Conservation (phyloP, 1,284 basidiomycete species). For the Caloboletus firmus region DNA sequence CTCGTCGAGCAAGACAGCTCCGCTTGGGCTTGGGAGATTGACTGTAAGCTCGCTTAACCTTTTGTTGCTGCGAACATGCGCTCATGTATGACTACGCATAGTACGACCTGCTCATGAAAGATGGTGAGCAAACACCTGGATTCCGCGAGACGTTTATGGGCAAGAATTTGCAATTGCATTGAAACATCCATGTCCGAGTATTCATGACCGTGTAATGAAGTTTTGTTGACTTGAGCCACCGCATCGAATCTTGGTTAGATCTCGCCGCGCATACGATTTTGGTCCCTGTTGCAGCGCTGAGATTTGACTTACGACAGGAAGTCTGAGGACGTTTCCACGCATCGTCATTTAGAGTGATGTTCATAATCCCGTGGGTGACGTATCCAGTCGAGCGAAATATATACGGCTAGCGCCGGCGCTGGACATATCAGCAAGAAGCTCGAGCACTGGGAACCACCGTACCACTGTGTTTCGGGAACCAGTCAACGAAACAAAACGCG, state of each 20-base stretch:
- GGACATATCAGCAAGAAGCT: neutral
- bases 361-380: neutral
- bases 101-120: constrained; percentile 48
- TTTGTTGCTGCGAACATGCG: neutral
- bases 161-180: neutral
- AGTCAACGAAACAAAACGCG: neutral
- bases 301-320: neutral
- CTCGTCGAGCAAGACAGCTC: constrained; percentile 61
- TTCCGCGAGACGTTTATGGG: neutral
- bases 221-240: neutral
- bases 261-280: neutral
- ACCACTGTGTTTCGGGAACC: neutral
- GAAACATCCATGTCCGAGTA: neutral
- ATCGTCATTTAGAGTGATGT: neutral
- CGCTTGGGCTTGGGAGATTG: constrained; percentile 70
- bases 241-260: neutral
- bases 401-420: neutral
- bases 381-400: neutral
- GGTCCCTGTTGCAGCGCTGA: neutral
- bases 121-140: constrained; percentile 28
- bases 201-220: neutral
- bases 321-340: neutral
- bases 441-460: neutral
- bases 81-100: constrained; percentile 13
- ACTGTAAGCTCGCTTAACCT: constrained; percentile 43